Conservation (phyloP, 2,329 filamentous ascomycete species). For the Fusarium nygamai region DNA sequence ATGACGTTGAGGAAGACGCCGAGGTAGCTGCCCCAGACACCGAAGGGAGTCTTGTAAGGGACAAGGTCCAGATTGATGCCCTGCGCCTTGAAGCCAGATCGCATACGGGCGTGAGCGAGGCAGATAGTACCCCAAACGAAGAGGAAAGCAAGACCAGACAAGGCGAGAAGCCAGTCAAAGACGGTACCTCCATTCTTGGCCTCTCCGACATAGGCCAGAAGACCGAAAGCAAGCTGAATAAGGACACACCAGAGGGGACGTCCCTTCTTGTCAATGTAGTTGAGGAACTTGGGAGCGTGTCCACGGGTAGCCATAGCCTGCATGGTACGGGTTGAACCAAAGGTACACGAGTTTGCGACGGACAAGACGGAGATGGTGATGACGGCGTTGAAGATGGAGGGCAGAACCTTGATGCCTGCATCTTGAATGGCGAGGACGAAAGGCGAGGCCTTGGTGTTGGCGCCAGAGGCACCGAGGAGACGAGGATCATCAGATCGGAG, state of each 20-base stretch:
- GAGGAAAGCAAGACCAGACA: conserved; percentile 77
- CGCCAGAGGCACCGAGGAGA: conserved; percentile 67
- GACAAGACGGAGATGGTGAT: conserved; percentile 93
- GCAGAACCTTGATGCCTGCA: conserved; percentile 81
- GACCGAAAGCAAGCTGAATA: conserved; percentile 72
- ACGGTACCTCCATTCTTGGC: conserved; percentile 67
- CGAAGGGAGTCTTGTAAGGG: conserved; percentile 82
- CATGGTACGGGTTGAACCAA: conserved; percentile 89
- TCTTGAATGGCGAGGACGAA: conserved; percentile 93
- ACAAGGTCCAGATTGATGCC: conserved; percentile 77
- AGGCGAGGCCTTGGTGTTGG: conserved; percentile 80
- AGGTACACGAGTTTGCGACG: conserved; percentile 91
- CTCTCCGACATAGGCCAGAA: conserved; percentile 81
- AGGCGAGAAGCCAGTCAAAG: conserved; percentile 82
- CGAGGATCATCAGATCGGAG: conserved; percentile 75
- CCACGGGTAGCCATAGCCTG: conserved; percentile 88
- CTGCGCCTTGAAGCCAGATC: conserved; percentile 74
- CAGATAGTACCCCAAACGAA: conserved; percentile 90
- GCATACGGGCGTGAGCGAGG: conserved; percentile 89
- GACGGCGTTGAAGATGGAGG: conserved; percentile 92
- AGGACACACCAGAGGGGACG: conserved; percentile 79
- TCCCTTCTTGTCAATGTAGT: conserved; percentile 83
- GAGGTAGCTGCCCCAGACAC: conserved; percentile 82
- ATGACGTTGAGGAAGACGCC: conserved; percentile 79
- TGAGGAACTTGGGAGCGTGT: conserved; percentile 80